Evolutionary conservation across 164 flowering plant genomes (phyloP).

Genomic region (Vitis cinerea): DNA sequence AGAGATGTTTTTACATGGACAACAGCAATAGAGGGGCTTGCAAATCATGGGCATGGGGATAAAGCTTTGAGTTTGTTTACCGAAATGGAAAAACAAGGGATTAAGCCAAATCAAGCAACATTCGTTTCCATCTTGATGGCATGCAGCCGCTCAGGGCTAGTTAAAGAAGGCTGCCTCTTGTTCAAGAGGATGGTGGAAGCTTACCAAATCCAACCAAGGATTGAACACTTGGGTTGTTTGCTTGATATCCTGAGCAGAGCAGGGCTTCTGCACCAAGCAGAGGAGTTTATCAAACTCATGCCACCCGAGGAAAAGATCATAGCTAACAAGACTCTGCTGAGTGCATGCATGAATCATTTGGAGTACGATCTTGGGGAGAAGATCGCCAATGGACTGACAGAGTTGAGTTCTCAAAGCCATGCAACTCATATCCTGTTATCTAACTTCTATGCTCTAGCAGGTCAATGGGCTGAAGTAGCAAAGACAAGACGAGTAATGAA

Average conservation of each 20-base stretch:
- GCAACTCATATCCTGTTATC: constrained; percentile 23
- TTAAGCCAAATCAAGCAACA: constrained; percentile 34
- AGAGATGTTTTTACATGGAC: constrained; percentile 38
- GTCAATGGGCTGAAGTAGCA: constrained; percentile 27
- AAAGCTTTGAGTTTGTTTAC: constrained; percentile 25
- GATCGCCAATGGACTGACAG: constrained; percentile 22
- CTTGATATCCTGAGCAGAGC: constrained; percentile 28
- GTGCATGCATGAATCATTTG: constrained; percentile 29
- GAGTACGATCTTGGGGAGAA: constrained; percentile 23
- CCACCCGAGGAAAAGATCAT: constrained; percentile 16
- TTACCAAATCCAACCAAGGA: constrained; percentile 20
- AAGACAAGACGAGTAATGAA: constrained; percentile 22
- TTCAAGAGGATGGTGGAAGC: constrained; percentile 23
- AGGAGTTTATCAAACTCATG: constrained; percentile 20
- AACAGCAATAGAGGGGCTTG: constrained; percentile 28
- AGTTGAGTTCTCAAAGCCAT: constrained; percentile 17
- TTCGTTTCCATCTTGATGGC: constrained; percentile 33
- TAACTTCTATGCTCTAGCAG: constrained; percentile 28
- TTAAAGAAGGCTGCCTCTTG: constrained; percentile 22
- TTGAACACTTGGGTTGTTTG: constrained; percentile 31
- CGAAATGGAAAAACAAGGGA: constrained; percentile 26
- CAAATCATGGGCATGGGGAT: constrained; percentile 28
- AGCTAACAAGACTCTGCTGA: constrained; percentile 29
- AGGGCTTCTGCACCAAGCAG: constrained; percentile 27
- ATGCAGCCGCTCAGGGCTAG: constrained; percentile 29